phyloP scores from a whole-genome alignment of 345 rosid species.

The Passiflora organensis region DNA sequence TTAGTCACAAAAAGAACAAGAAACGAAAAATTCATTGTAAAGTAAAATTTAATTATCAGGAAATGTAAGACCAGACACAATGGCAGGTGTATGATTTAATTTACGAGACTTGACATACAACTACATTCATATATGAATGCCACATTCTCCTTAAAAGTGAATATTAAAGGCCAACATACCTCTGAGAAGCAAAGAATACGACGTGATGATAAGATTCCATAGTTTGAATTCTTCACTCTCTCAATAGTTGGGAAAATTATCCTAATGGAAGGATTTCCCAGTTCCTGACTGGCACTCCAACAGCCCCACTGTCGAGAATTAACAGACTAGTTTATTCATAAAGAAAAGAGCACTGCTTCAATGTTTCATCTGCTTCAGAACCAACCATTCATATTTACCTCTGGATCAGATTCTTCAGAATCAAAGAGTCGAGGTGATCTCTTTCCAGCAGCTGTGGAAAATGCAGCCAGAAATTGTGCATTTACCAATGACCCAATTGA shows the following conservation, averaged over 20 bases:
- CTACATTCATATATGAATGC: too few species aligned
- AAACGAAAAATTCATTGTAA: too few species aligned
- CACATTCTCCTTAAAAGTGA: too few species aligned
- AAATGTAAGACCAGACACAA: too few species aligned
- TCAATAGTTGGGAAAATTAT: constrained; percentile 81
- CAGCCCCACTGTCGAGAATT: constrained; percentile 75
- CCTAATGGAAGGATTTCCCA: constrained; percentile 61
- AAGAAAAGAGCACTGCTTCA: constrained; percentile 7
- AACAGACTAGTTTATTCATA: constrained; percentile 6
- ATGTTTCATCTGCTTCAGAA: constrained; percentile 7
- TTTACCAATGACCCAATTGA: constrained; percentile 69
- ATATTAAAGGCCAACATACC: constrained; percentile 33
- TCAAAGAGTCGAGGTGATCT: constrained; percentile 46
- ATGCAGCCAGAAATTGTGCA: constrained; percentile 69
- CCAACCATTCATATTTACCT: constrained; percentile 38
- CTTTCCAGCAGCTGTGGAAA: constrained; percentile 82
- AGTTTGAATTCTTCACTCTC: constrained; percentile 57
- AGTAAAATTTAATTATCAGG: too few species aligned
- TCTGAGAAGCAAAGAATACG: constrained; percentile 84
- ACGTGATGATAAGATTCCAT: constrained; percentile 61
- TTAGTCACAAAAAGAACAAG: not conserved
- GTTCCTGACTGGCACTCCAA: constrained; percentile 86
- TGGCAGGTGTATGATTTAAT: too few species aligned
- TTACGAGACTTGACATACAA: too few species aligned
- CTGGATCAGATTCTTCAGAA: constrained; percentile 95